Base-by-base conservation (phyloP, 805 yeast genomes). In the Saturnispora quitensis region DNA sequence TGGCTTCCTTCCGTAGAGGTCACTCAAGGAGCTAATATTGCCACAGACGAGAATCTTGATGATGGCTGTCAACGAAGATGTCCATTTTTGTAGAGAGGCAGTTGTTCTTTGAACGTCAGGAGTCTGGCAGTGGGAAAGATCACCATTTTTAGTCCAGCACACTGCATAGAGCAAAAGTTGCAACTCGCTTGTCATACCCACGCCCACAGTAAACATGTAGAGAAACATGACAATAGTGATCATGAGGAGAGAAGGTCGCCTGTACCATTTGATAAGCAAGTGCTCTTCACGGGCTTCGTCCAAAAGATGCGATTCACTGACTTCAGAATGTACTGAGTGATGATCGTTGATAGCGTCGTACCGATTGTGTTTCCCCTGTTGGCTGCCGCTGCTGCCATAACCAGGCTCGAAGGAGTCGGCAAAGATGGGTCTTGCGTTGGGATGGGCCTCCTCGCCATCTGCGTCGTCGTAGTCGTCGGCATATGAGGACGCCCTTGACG, bases 21-120 rank as follows among this genome's bases (percentile, higher is more conserved):
- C 93, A 20, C 86, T 79, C 13, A 78, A 60, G 48, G 78, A 77
- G 2, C 89, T 84, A 51, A 84, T 65, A 56, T 80, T 81, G 0
- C 86, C 84, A 52, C 81, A 67, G n/a, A 81, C 75, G 1, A 82
- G 51, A 24, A 80, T 70, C 28, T 75, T 71, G 3, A 78, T 61
- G 0, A 75, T 51, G 0, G 82, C 81, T 5, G 68, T 58, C 2
- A 73, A 51, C 5, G 81, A 56, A 43, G 70, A 63, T 18, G 61
- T 58, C 52, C 71, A 67, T 48, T 82, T 74, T 50, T 77, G 77
- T 43, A 84, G 65, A 43, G 69, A 64, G 3, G 87, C 79, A 24
- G 76, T 68, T 33, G 61, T 53, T 25, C 60, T 63, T 58, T 78
- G 82, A 2, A 78, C 75, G 20, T 58, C 53, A 0, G 69, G 55